These are phyloP conservation scores for Leishmania amazonensis DNA, from an alignment of 208 protist species.

Conservation along the genomic window DNA sequence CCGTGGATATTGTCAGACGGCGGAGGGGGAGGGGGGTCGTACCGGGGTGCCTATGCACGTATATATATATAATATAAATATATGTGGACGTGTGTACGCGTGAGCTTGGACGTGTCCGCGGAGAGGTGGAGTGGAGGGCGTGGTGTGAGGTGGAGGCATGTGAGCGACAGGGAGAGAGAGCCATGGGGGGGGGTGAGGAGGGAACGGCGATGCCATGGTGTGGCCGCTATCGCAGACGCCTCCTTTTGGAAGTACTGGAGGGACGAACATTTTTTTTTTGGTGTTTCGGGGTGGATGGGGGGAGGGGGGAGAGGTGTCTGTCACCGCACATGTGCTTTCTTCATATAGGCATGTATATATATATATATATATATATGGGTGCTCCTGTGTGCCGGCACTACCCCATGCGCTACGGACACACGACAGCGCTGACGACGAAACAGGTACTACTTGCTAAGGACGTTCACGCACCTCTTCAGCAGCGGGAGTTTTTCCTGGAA, in stretches of 20 bases:
- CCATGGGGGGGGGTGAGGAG: neutral
- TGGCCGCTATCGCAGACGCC: neutral
- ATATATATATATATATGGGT: neutral
- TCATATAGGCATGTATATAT: too few species aligned
- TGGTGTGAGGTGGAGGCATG: neutral
- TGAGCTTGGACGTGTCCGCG: neutral
- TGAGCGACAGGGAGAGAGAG: neutral
- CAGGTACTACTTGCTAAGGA: conserved; percentile 25
- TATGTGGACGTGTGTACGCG: conserved; percentile 6
- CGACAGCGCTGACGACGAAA: neutral
- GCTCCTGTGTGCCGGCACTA: neutral
- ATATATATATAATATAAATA: neutral
- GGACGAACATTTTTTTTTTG: neutral
- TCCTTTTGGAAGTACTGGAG: neutral
- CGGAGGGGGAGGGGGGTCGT: neutral
- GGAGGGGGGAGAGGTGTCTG: neutral
- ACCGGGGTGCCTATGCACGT: neutral
- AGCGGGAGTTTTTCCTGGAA: conserved; percentile 43
- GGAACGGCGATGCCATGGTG: neutral
- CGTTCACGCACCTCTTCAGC: conserved; percentile 33
- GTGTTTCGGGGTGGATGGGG: neutral
- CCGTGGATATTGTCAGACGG: neutral
- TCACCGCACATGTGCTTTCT: neutral
- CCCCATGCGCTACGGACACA: neutral
- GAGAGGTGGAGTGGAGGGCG: neutral